These are phyloP conservation scores for Camellia lanceoleosa DNA, from an alignment of 148 eudicot genomes.

Conservation along the genomic window DNA sequence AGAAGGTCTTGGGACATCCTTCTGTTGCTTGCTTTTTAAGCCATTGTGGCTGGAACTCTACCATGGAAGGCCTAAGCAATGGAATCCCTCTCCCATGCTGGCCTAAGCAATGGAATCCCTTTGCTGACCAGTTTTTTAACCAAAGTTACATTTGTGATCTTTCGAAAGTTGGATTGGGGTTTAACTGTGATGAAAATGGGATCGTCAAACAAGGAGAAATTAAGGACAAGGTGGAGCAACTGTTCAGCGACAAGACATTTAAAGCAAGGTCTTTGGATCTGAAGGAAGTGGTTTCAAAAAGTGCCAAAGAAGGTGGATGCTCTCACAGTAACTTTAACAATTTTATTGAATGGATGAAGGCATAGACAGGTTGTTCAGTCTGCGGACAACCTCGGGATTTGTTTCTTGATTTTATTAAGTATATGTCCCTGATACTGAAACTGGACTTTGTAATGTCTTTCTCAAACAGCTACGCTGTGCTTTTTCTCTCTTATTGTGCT, in stretches of 20 bases:
- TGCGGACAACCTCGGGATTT: background rate
- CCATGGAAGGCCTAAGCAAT: slow-evolving; percentile 35
- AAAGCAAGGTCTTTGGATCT: slow-evolving; percentile 26
- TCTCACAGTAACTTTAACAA: slow-evolving; percentile 31
- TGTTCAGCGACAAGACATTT: slow-evolving; percentile 16
- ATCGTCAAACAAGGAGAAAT: slow-evolving; percentile 26
- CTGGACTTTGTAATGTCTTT: background rate
- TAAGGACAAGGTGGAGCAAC: slow-evolving; percentile 22
- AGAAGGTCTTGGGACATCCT: slow-evolving; percentile 38
- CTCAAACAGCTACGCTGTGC: too few species aligned
- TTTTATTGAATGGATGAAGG: slow-evolving; percentile 35
- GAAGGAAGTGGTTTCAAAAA: slow-evolving; percentile 9
- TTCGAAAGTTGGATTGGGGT: slow-evolving; percentile 38
- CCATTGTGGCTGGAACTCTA: slow-evolving; percentile 56
- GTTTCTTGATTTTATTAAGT: background rate
- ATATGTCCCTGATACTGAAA: too few species aligned
- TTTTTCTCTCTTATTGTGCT: too few species aligned
- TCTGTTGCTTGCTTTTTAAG: slow-evolving; percentile 43
- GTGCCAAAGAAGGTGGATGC: slow-evolving; percentile 29
- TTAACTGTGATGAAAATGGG: slow-evolving; percentile 26
- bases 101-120: slow-evolving; percentile 48
- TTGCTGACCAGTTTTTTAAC: slow-evolving; percentile 39
- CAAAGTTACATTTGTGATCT: slow-evolving; percentile 37
- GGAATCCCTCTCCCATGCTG: slow-evolving; percentile 45
- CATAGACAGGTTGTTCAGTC: background rate